These are phyloP conservation scores for Iris macrosiphon DNA, from an alignment of 106 monocot genomes.

Conservation along the genomic window DNA sequence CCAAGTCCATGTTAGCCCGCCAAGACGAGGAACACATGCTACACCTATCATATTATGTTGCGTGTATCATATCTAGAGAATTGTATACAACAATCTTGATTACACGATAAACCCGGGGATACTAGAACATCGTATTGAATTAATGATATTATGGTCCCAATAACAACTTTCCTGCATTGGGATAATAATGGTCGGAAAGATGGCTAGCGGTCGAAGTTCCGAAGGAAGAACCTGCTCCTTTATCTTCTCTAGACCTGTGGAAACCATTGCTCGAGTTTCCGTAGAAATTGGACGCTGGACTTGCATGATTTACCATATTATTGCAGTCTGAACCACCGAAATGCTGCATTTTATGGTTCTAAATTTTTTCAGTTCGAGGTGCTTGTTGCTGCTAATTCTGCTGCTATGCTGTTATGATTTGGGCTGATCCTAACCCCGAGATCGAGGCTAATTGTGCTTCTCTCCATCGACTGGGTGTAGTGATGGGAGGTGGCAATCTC, in stretches of 20 bases:
- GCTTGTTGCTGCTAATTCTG: constrained; percentile 12
- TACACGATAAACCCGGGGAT: too few species aligned
- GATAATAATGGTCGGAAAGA: constrained; percentile 41
- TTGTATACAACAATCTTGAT: too few species aligned
- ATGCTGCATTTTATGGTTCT: constrained; percentile 1
- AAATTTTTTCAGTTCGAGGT: constrained; percentile 13
- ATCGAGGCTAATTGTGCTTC: constrained; percentile 62
- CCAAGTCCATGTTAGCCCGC: too few species aligned
- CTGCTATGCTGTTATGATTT: constrained; percentile 11
- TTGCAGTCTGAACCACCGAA: constrained; percentile 16
- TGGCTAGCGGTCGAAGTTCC: constrained; percentile 27
- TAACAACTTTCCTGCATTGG: constrained; percentile 62
- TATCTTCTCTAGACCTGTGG: constrained; percentile 30
- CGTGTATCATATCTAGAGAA: too few species aligned
- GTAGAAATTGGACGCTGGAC: constrained; percentile 16
- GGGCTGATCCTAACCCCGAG: constrained; percentile 74
- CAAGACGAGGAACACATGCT: too few species aligned
- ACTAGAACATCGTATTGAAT: too few species aligned
- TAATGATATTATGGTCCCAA: constrained; percentile 77
- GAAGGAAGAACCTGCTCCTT: constrained; percentile 55
- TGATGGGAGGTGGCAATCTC: constrained; percentile 10
- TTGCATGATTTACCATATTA: constrained; percentile 16
- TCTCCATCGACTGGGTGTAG: constrained; percentile 35
- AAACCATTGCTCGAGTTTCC: constrained; percentile 24
- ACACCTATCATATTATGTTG: too few species aligned